phyloP scores from a whole-genome alignment of 2,329 filamentous ascomycete genomes.

The Dactylella cylindrospora region DNA sequence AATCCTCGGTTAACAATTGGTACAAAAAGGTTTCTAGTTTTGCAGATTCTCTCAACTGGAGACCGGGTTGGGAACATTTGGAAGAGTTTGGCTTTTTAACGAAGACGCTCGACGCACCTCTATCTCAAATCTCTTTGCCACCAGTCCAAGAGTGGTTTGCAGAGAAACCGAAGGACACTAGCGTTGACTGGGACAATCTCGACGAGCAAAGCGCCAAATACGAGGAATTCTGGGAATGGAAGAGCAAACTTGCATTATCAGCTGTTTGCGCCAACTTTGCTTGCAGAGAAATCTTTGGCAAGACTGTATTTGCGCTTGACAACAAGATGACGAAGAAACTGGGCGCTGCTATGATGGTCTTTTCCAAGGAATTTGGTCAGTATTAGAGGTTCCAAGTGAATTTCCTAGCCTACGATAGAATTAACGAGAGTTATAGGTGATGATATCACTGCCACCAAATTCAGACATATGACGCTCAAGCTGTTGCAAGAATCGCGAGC shows the following conservation, averaged over 20 bases:
- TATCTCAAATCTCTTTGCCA: conserved; percentile 27
- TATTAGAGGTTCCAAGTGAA: background rate
- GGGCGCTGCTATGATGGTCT: conserved; percentile 32
- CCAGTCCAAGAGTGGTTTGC: conserved; percentile 38
- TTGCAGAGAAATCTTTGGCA: conserved; percentile 36
- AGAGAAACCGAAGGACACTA: conserved; percentile 36
- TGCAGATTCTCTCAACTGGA: conserved; percentile 33
- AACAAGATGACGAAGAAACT: conserved; percentile 31
- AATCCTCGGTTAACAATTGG: conserved; percentile 41
- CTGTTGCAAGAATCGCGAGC: conserved; percentile 32
- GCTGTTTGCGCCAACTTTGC: conserved; percentile 33
- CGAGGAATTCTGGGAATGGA: conserved; percentile 42
- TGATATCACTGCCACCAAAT: conserved; percentile 38
- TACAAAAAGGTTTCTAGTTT: conserved; percentile 35
- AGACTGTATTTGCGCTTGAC: conserved; percentile 34
- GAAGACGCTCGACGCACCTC: conserved; percentile 23
- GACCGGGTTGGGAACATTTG: conserved; percentile 35
- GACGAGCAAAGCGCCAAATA: conserved; percentile 25
- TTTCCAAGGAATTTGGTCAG: conserved; percentile 36
- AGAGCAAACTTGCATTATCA: conserved; percentile 30
- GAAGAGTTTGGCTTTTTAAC: conserved; percentile 31
- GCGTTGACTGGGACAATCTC: conserved; percentile 30
- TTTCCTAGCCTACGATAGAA: conserved; percentile 3
- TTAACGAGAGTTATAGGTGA: conserved; percentile 15
- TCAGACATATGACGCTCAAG: conserved; percentile 32